phyloP scores from a whole-genome alignment of 768 basidiomycete species.

The Tulasnella sp. region DNA sequence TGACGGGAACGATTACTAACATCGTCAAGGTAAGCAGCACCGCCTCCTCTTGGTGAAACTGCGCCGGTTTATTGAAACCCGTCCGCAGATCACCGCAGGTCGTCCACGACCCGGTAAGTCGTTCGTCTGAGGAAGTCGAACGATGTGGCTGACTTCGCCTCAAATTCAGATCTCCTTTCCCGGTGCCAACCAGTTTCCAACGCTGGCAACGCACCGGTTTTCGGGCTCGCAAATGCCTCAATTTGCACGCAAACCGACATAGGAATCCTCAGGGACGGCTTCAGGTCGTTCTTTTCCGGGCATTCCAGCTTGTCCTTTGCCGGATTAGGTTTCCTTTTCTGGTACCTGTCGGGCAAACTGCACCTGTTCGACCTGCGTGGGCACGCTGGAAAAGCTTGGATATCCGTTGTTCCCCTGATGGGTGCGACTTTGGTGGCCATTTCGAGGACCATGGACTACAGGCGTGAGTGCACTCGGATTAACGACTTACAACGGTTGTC shows the following conservation, averaged over 20 bases:
- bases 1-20: slow-evolving; percentile 81
- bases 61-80: neutral
- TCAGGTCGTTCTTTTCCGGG: slow-evolving; percentile 88
- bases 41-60: neutral
- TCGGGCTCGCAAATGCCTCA: slow-evolving; percentile 63
- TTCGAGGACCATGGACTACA: slow-evolving; percentile 89
- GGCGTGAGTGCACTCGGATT: slow-evolving; percentile 52
- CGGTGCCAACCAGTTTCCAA: slow-evolving; percentile 69
- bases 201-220: slow-evolving; percentile 58
- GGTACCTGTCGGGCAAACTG: slow-evolving; percentile 88
- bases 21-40: slow-evolving; percentile 64
- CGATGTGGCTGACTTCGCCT: slow-evolving; percentile 9
- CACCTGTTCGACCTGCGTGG: slow-evolving; percentile 84
- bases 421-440: slow-evolving; percentile 75
- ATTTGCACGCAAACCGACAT: slow-evolving; percentile 74
- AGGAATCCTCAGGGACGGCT: slow-evolving; percentile 69
- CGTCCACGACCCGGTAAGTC: slow-evolving; percentile 76
- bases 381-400: slow-evolving; percentile 78
- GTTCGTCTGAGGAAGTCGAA: slow-evolving; percentile 18
- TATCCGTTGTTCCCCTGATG: slow-evolving; percentile 68
- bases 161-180: slow-evolving; percentile 54
- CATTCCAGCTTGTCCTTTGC: slow-evolving; percentile 91
- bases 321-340: slow-evolving; percentile 82
- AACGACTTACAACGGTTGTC: neutral
- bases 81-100: slow-evolving; percentile 55